Base-by-base conservation (phyloP, 2,329 filamentous ascomycete genomes). In the Microdochium bolleyi region DNA sequence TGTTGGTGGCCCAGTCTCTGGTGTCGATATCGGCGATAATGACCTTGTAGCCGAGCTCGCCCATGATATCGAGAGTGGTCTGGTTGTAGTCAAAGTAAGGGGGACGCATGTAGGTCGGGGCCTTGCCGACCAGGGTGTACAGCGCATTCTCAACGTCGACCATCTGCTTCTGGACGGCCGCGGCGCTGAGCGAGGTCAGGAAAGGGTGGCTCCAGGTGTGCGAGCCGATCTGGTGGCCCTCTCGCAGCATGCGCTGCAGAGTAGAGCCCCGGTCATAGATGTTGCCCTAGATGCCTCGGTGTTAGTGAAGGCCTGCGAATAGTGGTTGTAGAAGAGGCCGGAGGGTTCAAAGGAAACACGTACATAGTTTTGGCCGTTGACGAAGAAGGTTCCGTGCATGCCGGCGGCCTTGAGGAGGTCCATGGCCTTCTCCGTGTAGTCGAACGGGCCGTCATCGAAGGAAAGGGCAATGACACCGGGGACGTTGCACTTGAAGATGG, bases 21-120 rank as follows among this genome's bases (percentile, higher is more conserved):
- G 76, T 77, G 56, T 79, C 75, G 37, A 78, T 62, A 51, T 77
- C 70, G 51, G 75, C 77, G 58, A 75, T 75, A 53, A 58, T 65
- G 59, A 67, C 60, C 51, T 70, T 66, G 52, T 70, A 70, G 0
- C 67, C 67, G 2, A 68, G 54, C 2, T 59, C 55, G 24, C 55
- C 57, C n/a, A 70, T 55, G 2, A 61, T 60, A 19, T 51, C 48
- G 44, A 62, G 51, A 49, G 58, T 62, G n/a, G 57, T 57, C 14
- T 52, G 51, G 13, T 59, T 54, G 51, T 62, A 66, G 11, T 52
- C 54, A n/a, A 61, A 63, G 53, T 65, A 70, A 1, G 68, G 68
- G 21, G 68, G 66, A 16, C 72, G 64, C 71, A 73, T 72, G 55
- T 74, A 74, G 0, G 73, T 71, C 0, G 73, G 73, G 51, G 74